Conservation (phyloP, 148 eudicot species). For the Rhododendron molle region DNA sequence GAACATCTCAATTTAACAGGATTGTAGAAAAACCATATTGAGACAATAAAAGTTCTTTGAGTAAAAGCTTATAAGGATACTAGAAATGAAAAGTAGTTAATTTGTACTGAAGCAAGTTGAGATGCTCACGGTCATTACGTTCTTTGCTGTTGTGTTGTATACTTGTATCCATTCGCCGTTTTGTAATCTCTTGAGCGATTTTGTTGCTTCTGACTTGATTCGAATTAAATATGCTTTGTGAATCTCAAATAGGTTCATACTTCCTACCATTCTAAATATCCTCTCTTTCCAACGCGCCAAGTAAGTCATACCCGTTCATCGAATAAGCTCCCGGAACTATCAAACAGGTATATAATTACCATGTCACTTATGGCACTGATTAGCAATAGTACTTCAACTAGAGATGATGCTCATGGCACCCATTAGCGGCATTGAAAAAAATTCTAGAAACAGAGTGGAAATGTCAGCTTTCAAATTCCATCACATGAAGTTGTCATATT, state of each 20-base stretch:
- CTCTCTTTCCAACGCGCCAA: neutral
- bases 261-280: neutral
- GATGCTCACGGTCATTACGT: neutral
- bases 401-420: neutral
- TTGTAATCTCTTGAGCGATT: neutral
- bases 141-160: neutral
- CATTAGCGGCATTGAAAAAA: neutral
- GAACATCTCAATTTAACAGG: neutral
- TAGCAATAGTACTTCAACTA: neutral
- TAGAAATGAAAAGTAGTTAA: neutral
- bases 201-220: neutral
- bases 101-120: neutral
- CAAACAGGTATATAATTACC: neutral
- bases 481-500: neutral
- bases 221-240: neutral
- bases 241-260: neutral
- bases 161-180: neutral
- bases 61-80: neutral
- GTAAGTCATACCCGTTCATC: neutral
- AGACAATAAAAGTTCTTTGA: neutral
- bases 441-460: neutral
- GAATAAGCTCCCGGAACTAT: neutral
- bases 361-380: neutral
- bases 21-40: neutral
- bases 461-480: neutral